These are phyloP conservation scores for Aspergillus proliferans DNA, from an alignment of 2,329 filamentous ascomycete genomes.

Conservation along the genomic window DNA sequence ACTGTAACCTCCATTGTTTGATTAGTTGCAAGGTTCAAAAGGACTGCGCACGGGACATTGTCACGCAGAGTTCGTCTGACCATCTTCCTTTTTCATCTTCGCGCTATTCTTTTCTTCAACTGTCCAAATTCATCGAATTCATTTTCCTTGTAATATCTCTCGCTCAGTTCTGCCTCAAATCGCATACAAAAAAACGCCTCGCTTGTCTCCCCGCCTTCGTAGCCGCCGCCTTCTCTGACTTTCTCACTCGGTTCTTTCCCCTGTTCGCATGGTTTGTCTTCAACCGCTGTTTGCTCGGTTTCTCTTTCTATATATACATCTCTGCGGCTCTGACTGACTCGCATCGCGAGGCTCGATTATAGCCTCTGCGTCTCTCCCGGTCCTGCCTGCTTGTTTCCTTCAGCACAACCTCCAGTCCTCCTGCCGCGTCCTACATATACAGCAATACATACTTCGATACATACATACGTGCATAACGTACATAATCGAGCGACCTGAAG, in stretches of 20 bases:
- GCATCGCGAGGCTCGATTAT: too few species aligned
- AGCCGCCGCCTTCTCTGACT: conserved; percentile 8
- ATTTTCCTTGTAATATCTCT: not conserved
- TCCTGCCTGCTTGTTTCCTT: not conserved
- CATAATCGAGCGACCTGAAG: too few species aligned
- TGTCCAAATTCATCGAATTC: not conserved
- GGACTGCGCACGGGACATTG: not conserved
- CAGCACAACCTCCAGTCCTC: not conserved
- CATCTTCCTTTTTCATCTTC: conserved; percentile 1
- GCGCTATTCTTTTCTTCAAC: not conserved
- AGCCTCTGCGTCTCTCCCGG: too few species aligned
- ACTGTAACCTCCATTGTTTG: too few species aligned
- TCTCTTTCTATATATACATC: not conserved
- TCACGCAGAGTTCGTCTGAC: not conserved
- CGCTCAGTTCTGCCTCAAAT: not conserved
- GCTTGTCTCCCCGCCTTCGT: conserved; percentile 6
- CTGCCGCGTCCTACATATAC: too few species aligned
- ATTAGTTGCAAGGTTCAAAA: not conserved
- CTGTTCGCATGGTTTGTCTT: conserved; percentile 3
- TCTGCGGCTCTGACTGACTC: too few species aligned
- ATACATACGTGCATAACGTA: too few species aligned
- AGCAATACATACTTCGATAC: too few species aligned
- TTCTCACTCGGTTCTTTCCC: conserved; percentile 1
- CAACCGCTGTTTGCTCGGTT: conserved; percentile 1
- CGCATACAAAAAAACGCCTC: not conserved